A percentile compares a stretch with the other conserved stretches of the same genome.
These are phyloP conservation scores for Hypholoma sublateritium DNA, from an alignment of 768 basidiomycete genomes.

Conservation along the genomic window DNA sequence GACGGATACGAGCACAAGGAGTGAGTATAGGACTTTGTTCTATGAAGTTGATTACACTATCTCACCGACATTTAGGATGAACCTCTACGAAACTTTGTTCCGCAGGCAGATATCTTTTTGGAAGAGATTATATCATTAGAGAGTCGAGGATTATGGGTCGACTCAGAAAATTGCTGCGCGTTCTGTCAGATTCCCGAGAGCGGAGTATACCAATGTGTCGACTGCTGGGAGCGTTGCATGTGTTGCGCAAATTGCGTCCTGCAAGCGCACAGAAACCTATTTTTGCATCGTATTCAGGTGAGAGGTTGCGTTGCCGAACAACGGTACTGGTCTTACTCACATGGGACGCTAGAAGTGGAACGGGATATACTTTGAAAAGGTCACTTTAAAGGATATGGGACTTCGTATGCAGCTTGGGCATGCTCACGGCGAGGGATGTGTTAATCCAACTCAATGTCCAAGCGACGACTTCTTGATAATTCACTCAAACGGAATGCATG, in stretches of 20 bases:
- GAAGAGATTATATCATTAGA: neutral
- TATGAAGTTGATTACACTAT: neutral
- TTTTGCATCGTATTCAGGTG: neutral
- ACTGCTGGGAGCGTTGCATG: neutral
- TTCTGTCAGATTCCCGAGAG: neutral
- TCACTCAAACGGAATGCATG: slow-evolving; percentile 28
- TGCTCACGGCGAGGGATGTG: slow-evolving; percentile 10
- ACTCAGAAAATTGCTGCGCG: neutral
- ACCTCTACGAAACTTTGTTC: neutral
- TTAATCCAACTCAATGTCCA: neutral
- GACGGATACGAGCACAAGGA: neutral
- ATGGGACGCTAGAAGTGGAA: slow-evolving; percentile 15
- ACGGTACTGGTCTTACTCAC: neutral
- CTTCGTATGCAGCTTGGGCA: slow-evolving; percentile 30
- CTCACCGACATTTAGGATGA: neutral
- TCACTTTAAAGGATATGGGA: slow-evolving; percentile 24
- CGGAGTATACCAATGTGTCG: neutral
- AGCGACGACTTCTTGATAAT: slow-evolving; percentile 28
- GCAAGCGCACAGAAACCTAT: neutral
- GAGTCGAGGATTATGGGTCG: neutral
- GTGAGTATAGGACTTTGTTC: neutral
- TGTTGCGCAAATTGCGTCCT: neutral
- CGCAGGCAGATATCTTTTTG: neutral
- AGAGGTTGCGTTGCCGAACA: neutral
- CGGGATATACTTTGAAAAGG: slow-evolving; percentile 12